Base-by-base conservation (phyloP, 2,329 filamentous ascomycete genomes). In the Nigrospora oryzae region DNA sequence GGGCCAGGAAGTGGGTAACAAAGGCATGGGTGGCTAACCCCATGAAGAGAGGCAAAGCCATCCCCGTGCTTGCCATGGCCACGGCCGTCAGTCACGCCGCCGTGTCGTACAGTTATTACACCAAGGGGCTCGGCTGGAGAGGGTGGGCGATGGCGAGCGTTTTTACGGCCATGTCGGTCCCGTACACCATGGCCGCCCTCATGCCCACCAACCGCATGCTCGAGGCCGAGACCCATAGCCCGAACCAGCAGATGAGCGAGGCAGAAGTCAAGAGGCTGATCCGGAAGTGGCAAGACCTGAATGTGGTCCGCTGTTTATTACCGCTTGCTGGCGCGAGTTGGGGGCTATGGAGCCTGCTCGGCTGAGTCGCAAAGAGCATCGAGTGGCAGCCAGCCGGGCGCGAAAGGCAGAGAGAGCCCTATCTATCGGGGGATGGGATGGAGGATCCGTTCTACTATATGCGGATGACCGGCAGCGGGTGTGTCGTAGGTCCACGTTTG, bases 281-380 rank as follows among this genome's bases (percentile, higher is more conserved):
- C 32, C 46, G 45, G 43, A 54, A 51, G 48, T 62, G 59, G 60
- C 49, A 49, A 31, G 46, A 51, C 12, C 43, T 60, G 40, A 61
- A 61, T 42, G 39, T 53, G 38, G 48, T 49, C 28, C 48, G 59
- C 41, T 50, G 52, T 13, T 34, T 53, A 16, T 47, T 58, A 36
- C 55, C 56, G 44, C 44, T 61, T 38, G 42, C 56, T 17, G 62
- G 60, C 19, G 56, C 59, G n/a, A 50, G 49, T 36, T 45, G 61
- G 42, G 59, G 55, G 10, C 42, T 62, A 44, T 60, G 55, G 52
- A 56, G 56, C 43, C 47, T 62, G 36, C 30, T 51, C n/a, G 43
- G 33, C 38, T 50, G 46, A 45, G 13, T 13, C 15, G 8, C 30
- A n/a, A 19, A 14, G 17, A 14, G 19, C 14, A 14, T 4, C n/a